phyloP scores from a whole-genome alignment of 306 rosid genomes.

The Calophaca sinica region DNA sequence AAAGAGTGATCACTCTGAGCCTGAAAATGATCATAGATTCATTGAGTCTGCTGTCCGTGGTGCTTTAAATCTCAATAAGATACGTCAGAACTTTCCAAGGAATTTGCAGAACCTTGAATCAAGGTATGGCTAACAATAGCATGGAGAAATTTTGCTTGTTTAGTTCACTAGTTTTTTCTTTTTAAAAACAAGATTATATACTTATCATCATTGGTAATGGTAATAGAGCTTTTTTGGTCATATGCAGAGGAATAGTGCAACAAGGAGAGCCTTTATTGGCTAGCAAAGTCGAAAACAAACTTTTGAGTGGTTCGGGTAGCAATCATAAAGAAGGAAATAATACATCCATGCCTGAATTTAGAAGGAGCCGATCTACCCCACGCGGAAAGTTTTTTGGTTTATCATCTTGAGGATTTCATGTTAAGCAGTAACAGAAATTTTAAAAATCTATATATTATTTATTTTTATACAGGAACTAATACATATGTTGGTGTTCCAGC shows the following conservation, averaged over 20 bases:
- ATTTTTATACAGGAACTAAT: slow-evolving; percentile 59
- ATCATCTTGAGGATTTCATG: slow-evolving; percentile 61
- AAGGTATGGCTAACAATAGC: slow-evolving; percentile 57
- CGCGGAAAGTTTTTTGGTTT: slow-evolving; percentile 72
- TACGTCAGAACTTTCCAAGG: slow-evolving; percentile 66
- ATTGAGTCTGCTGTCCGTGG: slow-evolving; percentile 49
- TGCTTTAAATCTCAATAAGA: slow-evolving; percentile 62
- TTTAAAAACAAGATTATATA: not conserved
- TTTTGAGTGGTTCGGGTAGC: slow-evolving; percentile 55
- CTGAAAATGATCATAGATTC: slow-evolving; percentile 67
- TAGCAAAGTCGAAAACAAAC: slow-evolving; percentile 70
- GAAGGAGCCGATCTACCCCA: slow-evolving; percentile 89
- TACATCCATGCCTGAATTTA: slow-evolving; percentile 63
- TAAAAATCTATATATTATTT: not conserved
- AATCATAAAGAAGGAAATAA: slow-evolving; percentile 65
- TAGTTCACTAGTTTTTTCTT: slow-evolving; percentile 21
- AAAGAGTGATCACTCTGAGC: slow-evolving; percentile 72
- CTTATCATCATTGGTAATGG: slow-evolving; percentile 27
- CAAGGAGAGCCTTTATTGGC: slow-evolving; percentile 60
- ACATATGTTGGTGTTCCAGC: slow-evolving; percentile 48
- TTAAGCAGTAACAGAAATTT: slow-evolving; percentile 3
- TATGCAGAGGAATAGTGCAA: slow-evolving; percentile 67
- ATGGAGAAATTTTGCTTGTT: slow-evolving; percentile 12
- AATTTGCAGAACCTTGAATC: slow-evolving; percentile 80
- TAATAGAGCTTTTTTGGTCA: slow-evolving; percentile 8